phyloP scores from a whole-genome alignment of 768 basidiomycete species.

The Fistulinella prunicolor region DNA sequence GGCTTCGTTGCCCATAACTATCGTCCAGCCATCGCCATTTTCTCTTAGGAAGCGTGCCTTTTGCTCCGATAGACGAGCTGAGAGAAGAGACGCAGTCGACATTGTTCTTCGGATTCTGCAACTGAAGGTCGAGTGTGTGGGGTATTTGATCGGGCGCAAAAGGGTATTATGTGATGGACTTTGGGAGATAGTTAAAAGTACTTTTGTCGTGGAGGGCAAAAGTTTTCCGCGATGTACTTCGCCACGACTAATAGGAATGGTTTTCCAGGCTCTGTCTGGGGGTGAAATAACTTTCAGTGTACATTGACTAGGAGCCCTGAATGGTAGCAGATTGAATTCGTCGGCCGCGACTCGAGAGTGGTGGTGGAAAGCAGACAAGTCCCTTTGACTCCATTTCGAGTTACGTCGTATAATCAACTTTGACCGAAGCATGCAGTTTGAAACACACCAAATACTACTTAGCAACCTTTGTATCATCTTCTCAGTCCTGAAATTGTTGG shows the following conservation, averaged over 20 bases:
- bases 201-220: neutral
- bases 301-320: neutral
- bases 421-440: too few species aligned
- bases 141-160: neutral
- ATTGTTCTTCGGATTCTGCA: conserved; percentile 14
- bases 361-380: neutral
- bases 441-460: too few species aligned
- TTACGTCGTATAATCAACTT: too few species aligned
- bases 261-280: neutral
- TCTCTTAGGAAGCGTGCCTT: conserved; percentile 64
- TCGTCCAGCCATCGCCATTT: conserved; percentile 64
- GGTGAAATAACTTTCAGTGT: neutral
- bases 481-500: too few species aligned
- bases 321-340: neutral
- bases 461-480: too few species aligned
- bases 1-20: conserved; percentile 95
- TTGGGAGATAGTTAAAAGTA: neutral
- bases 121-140: neutral
- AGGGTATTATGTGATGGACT: neutral
- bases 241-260: neutral
- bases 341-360: too few species aligned
- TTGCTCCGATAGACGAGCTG: conserved; percentile 41
- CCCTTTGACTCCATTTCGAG: too few species aligned
- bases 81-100: conserved; percentile 27
- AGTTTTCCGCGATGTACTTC: neutral